phyloP scores from a whole-genome alignment of 2,329 filamentous ascomycete genomes.

The Hymenoscyphus linearis region DNA sequence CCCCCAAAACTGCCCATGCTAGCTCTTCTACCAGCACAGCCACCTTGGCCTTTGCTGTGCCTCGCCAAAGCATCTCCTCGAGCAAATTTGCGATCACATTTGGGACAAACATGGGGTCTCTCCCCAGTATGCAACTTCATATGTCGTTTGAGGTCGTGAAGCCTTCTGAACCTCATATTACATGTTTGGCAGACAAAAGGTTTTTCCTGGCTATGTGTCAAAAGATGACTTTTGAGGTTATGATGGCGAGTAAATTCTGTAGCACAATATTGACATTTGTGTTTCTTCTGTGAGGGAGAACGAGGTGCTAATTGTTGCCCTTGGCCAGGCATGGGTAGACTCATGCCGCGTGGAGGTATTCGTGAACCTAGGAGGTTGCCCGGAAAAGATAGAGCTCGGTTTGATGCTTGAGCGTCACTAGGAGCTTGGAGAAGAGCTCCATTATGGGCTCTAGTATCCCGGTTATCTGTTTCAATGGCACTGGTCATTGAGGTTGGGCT shows the following conservation, averaged over 20 bases:
- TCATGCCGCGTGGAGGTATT: conserved; percentile 45
- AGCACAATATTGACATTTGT: conserved; percentile 93
- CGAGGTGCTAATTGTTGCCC: conserved; percentile 48
- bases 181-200: conserved; percentile 94
- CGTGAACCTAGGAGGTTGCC: conserved; percentile 26
- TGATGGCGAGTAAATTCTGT: conserved; percentile 97
- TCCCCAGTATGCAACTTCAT: conserved; percentile 96
- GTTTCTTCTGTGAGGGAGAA: conserved; percentile 77
- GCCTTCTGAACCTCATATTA: conserved; percentile 80
- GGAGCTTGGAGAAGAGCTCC: conserved; percentile 20
- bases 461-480: conserved; percentile 23
- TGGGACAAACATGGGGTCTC: conserved; percentile 88
- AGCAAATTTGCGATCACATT: conserved; percentile 91
- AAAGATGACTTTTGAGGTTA: conserved; percentile 92
- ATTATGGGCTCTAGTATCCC: conserved; percentile 20
- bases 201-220: conserved; percentile 98
- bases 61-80: conserved; percentile 90
- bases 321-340: conserved; percentile 48
- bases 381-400: conserved; percentile 29
- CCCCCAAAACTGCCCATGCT: conserved; percentile 79
- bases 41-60: conserved; percentile 92
- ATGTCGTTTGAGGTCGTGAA: conserved; percentile 94
- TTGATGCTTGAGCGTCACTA: conserved; percentile 24
- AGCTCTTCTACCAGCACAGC: conserved; percentile 84
- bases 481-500: conserved; percentile 28